Conservation (phyloP, 306 rosid species). For the Senna tora region DNA sequence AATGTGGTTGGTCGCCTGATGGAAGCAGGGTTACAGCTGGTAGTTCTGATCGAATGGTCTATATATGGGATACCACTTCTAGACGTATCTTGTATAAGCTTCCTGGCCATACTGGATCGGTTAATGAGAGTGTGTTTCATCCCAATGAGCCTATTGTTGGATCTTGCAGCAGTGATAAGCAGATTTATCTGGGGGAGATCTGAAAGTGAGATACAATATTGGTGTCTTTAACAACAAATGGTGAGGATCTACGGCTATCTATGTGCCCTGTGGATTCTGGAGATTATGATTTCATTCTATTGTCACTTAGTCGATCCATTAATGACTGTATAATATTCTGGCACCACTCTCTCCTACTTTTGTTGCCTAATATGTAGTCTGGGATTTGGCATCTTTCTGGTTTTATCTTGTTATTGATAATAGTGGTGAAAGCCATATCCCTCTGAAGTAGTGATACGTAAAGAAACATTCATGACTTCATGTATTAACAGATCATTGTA, state of each 20-base stretch:
- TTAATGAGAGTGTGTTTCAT: constrained; percentile 82
- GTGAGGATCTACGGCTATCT: constrained; percentile 3
- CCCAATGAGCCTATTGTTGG: constrained; percentile 81
- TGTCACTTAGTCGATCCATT: constrained; percentile 26
- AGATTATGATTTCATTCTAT: constrained; percentile 20
- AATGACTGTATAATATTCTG: constrained; percentile 36
- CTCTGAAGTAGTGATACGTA: not conserved
- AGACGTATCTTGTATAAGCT: constrained; percentile 90
- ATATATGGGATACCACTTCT: constrained; percentile 89
- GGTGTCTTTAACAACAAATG: constrained; percentile 19
- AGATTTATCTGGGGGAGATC: constrained; percentile 87
- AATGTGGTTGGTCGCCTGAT: constrained; percentile 89
- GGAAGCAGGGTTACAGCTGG: constrained; percentile 97
- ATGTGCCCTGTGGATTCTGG: constrained; percentile 21
- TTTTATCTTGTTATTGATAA: constrained; percentile 2
- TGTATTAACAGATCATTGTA: not conserved
- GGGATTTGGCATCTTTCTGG: constrained; percentile 24
- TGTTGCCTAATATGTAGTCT: constrained; percentile 32
- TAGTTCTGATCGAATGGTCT: constrained; percentile 95
- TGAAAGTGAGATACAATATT: constrained; percentile 40
- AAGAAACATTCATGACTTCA: not conserved
- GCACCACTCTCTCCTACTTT: constrained; percentile 6
- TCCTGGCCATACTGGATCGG: constrained; percentile 89
- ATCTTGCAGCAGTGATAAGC: constrained; percentile 90
- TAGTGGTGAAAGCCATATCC: not conserved